A percentile compares a stretch with the other conserved stretches of the same genome.
Evolutionary conservation across 2,329 filamentous ascomycete species (phyloP).

Genomic region (Penicillium sp.): DNA sequence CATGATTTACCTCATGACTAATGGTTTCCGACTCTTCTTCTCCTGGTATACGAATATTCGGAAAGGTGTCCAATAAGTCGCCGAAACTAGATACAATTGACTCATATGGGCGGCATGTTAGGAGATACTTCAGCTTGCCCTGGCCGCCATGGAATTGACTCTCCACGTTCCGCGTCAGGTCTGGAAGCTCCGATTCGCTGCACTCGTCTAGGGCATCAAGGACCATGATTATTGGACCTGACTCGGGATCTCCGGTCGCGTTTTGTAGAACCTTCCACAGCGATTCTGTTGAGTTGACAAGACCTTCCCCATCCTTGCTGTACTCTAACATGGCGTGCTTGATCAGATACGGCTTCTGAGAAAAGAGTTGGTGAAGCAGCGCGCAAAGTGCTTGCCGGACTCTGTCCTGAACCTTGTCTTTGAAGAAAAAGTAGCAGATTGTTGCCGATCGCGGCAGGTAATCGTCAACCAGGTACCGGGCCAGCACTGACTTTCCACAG

Average conservation of each 20-base stretch:
- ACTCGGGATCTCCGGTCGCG: conserved; percentile 30
- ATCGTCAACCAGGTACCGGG: conserved; percentile 15
- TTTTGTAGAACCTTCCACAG: conserved; percentile 43
- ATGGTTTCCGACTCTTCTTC: conserved; percentile 44
- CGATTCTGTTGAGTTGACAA: conserved; percentile 27
- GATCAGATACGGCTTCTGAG: conserved; percentile 36
- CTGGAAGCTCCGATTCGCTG: conserved; percentile 27
- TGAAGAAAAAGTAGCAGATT: conserved; percentile 54
- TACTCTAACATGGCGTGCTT: conserved; percentile 37
- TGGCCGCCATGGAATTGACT: conserved; percentile 3
- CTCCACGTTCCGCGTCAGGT: conserved; percentile 24
- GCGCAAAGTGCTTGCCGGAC: conserved; percentile 45
- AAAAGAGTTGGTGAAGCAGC: conserved; percentile 48
- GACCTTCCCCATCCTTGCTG: conserved; percentile 29
- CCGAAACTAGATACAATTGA: conserved; percentile 34
- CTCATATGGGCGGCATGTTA: conserved; percentile 44
- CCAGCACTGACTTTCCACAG: conserved; percentile 20
- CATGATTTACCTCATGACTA: conserved; percentile 41
- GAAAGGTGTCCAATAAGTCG: conserved; percentile 25
- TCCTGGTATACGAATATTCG: conserved; percentile 41
- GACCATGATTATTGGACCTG: conserved; percentile 40
- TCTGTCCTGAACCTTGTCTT: conserved; percentile 45
- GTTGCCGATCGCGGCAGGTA: conserved; percentile 19
- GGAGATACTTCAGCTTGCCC: conserved; percentile 37
- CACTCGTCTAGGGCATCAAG: conserved; percentile 51